A percentile compares a stretch with the other conserved stretches of the same genome.
Evolutionary conservation across 306 rosid species (phyloP).

Genomic region (Cajanus cajan): DNA sequence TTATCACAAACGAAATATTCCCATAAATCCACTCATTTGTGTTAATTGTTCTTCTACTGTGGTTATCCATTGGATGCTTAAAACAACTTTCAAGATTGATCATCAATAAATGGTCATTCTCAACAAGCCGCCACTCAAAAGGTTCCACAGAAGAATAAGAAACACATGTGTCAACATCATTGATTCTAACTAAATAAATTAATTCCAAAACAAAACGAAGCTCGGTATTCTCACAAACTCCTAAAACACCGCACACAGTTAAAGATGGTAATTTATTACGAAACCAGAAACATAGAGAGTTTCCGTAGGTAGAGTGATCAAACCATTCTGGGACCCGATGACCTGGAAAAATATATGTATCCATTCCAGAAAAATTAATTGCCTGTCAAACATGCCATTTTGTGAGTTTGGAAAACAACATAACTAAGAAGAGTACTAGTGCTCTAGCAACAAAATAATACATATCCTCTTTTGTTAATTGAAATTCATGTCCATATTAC

Average conservation of each 20-base stretch:
- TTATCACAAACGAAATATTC: not conserved
- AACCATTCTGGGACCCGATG: not conserved
- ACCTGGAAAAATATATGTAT: not conserved
- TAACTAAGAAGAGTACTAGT: too few relatives aligned
- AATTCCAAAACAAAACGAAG: not conserved
- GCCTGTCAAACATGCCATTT: not conserved
- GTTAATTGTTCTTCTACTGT: not conserved
- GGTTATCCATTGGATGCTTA: not conserved
- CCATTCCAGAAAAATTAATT: not conserved
- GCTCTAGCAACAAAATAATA: too few relatives aligned
- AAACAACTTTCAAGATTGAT: not conserved
- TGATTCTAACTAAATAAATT: not conserved
- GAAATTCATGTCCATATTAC: too few relatives aligned
- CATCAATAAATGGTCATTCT: not conserved
- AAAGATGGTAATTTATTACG: not conserved
- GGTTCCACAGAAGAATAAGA: not conserved
- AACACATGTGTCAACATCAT: not conserved
- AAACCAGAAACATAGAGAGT: not conserved
- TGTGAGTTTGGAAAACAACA: not conserved
- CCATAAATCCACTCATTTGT: conserved; percentile 2
- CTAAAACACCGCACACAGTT: not conserved
- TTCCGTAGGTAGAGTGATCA: not conserved
- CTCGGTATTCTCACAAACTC: not conserved
- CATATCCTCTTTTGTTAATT: too few relatives aligned
- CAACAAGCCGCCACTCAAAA: not conserved